These are phyloP conservation scores for Pseudogymnoascus sp. DNA, from an alignment of 2,329 filamentous ascomycete species.

Conservation along the genomic window DNA sequence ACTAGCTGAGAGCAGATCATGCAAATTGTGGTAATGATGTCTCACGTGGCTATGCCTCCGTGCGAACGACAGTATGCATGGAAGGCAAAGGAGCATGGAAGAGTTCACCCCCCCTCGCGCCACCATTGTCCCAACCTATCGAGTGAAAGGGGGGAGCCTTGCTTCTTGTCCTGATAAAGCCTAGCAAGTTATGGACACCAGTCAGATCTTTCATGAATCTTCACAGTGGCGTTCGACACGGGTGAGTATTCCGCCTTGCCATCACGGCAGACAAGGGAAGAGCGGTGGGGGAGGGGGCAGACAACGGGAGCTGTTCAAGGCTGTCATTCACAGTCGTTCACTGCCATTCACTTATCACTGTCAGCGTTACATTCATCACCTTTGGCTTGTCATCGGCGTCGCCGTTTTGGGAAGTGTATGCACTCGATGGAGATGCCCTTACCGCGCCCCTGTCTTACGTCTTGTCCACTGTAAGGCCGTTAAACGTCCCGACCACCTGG, in stretches of 20 bases:
- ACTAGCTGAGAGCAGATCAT: neutral
- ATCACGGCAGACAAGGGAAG: neutral
- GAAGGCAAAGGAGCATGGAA: neutral
- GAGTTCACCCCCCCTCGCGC: neutral
- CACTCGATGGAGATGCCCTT: neutral
- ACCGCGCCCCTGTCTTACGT: neutral
- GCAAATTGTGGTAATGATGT: neutral
- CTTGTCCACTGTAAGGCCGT: neutral
- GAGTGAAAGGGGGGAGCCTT: neutral
- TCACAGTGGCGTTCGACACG: neutral
- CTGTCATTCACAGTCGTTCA: neutral
- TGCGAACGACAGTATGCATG: neutral
- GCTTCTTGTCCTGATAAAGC: neutral
- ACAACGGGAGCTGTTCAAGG: neutral
- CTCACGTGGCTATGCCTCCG: neutral
- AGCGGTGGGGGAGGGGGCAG: too few relatives aligned
- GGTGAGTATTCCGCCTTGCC: neutral
- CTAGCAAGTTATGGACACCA: neutral
- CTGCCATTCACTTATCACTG: too few relatives aligned
- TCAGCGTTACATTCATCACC: neutral
- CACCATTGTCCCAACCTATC: too few relatives aligned
- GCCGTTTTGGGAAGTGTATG: neutral
- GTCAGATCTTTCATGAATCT: neutral
- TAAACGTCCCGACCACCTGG: neutral
- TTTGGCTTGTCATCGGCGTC: neutral